phyloP scores from a whole-genome alignment of 257 asterid genomes.

The Mitragyna speciosa region DNA sequence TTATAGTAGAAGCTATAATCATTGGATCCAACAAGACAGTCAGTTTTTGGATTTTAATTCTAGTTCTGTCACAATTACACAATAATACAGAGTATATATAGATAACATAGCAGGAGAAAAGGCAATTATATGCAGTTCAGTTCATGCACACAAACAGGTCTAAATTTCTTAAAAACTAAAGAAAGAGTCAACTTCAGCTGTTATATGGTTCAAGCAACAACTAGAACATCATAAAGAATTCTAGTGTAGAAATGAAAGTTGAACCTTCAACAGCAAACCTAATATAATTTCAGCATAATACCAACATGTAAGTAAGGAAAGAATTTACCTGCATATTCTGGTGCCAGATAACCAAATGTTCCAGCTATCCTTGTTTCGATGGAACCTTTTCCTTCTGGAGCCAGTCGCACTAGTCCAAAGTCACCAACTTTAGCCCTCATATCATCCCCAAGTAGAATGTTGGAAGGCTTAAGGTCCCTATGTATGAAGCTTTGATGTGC shows the following conservation, averaged over 20 bases:
- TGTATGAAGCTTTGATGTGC: conserved; percentile 97
- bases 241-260: neutral
- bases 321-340: conserved; percentile 84
- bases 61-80: neutral
- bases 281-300: neutral
- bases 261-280: neutral
- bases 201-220: neutral
- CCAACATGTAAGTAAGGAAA: neutral
- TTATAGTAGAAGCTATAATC: neutral
- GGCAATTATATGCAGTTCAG: neutral
- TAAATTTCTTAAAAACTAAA: neutral
- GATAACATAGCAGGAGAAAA: neutral
- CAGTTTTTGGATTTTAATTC: neutral
- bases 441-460: conserved; percentile 87
- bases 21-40: neutral
- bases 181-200: neutral
- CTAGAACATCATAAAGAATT: neutral
- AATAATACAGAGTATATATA: too few species aligned
- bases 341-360: conserved; percentile 91
- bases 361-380: conserved; percentile 88
- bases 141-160: neutral
- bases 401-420: conserved; percentile 92
- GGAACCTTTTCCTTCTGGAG: conserved; percentile 92
- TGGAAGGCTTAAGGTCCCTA: conserved; percentile 89
- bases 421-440: conserved; percentile 96